A percentile compares a stretch with the other conserved stretches of the same genome.
Evolutionary conservation across 371 early-diverging fungal species (phyloP).

Genomic region (Funneliformis caledonium): DNA sequence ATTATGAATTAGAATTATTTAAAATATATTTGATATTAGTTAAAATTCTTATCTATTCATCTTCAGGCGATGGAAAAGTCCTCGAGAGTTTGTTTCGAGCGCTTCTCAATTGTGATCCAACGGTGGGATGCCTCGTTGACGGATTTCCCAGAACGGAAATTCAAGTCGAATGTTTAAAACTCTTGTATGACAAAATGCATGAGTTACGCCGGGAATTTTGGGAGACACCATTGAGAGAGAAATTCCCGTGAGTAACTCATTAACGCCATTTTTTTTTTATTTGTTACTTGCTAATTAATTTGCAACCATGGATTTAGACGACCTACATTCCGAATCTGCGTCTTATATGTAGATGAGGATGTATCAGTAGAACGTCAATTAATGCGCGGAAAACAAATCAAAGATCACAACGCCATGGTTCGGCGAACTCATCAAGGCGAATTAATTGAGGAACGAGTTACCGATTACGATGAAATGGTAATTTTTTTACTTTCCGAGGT

Average conservation of each 20-base stretch:
- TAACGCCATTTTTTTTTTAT: not conserved
- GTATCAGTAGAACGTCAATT: slow-evolving; percentile 66
- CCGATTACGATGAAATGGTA: slow-evolving; percentile 67
- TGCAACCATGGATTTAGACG: not conserved
- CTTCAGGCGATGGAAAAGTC: slow-evolving; percentile 59
- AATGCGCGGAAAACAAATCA: slow-evolving; percentile 61
- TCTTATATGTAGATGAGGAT: slow-evolving; percentile 71
- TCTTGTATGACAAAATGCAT: slow-evolving; percentile 68
- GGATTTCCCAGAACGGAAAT: slow-evolving; percentile 74
- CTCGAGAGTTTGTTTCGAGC: slow-evolving; percentile 64
- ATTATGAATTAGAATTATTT: not conserved
- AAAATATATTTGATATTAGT: not conserved
- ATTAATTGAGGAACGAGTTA: slow-evolving; percentile 68
- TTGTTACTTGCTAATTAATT: not conserved
- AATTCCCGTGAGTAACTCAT: slow-evolving; percentile 54
- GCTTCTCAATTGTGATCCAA: slow-evolving; percentile 63
- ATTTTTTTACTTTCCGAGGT: not conserved
- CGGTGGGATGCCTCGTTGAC: slow-evolving; percentile 68
- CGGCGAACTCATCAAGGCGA: slow-evolving; percentile 65
- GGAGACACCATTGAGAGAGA: slow-evolving; percentile 60
- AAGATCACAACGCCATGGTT: slow-evolving; percentile 65
- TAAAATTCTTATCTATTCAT: not conserved
- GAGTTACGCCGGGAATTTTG: slow-evolving; percentile 60
- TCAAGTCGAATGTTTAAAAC: slow-evolving; percentile 67
- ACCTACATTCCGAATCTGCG: slow-evolving; percentile 70